Percentiles rank a stretch among this genome's conserved stretches.
Evolutionary conservation across 208 protist species (phyloP).

Genomic region (Acanthamoeba sp.): DNA sequence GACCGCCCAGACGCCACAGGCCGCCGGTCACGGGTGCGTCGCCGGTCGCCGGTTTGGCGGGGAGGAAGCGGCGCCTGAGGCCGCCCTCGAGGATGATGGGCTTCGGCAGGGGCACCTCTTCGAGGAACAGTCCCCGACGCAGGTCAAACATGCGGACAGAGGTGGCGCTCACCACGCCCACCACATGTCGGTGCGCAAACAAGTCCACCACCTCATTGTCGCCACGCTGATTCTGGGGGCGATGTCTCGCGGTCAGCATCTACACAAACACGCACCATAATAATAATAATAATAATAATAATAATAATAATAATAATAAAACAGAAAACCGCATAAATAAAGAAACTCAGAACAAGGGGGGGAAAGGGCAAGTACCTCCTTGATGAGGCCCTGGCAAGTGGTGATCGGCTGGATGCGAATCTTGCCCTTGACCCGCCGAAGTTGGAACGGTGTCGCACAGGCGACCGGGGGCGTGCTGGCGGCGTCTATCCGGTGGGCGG

Average conservation of each 20-base stretch:
- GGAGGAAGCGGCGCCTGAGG: background rate
- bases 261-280: background rate
- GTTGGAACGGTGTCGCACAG: background rate
- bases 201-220: conserved; percentile 29
- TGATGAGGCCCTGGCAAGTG: conserved; percentile 2
- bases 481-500: background rate
- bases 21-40: background rate
- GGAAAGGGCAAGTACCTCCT: background rate
- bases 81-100: conserved; percentile 9
- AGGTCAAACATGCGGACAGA: background rate
- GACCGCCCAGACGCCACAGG: conserved; percentile 1
- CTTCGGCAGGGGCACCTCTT: conserved; percentile 49
- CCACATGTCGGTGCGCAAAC: conserved; percentile 34
- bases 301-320: too few relatives aligned
- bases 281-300: conserved; percentile 4
- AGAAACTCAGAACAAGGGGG: background rate
- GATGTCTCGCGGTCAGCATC: background rate
- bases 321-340: background rate
- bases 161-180: conserved; percentile 30
- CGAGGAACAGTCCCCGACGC: conserved; percentile 15
- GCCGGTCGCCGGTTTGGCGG: background rate
- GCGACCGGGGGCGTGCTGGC: background rate
- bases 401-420: background rate
- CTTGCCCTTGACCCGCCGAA: background rate
- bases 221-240: background rate